Conservation (phyloP, 305 asterid species). For the Fraxinus baroniana region DNA sequence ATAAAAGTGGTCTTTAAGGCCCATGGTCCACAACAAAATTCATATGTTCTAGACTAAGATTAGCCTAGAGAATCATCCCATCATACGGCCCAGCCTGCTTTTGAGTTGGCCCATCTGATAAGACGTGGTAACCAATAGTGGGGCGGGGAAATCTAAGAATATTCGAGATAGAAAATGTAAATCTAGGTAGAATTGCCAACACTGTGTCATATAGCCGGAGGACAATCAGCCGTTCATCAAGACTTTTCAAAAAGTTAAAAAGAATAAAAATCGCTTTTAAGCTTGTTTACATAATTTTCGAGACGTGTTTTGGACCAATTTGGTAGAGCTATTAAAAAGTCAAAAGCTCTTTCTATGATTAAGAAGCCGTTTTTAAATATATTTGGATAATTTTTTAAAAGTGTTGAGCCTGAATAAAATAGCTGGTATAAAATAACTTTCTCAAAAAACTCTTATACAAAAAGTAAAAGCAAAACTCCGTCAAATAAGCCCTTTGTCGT, state of each 20-base stretch:
- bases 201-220: not conserved
- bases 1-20: not conserved
- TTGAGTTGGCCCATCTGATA: not conserved
- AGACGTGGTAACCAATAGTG: not conserved
- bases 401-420: not conserved
- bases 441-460: no score
- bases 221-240: no score
- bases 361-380: no score
- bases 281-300: no score
- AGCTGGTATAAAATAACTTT: not conserved
- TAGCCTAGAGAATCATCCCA: not conserved
- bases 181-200: no score
- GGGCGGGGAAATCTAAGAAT: not conserved
- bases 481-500: not conserved
- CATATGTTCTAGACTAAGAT: not conserved
- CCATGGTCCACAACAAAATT: not conserved
- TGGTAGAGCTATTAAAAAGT: not conserved
- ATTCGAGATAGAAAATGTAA: not conserved
- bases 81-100: not conserved
- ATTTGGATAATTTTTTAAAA: no score
- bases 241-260: no score
- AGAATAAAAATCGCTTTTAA: no score
- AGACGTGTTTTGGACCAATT: no score
- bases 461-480: not conserved
- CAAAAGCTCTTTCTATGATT: no score